A percentile compares a stretch with the other conserved stretches of the same genome.
Evolutionary conservation across 2,329 filamentous ascomycete species (phyloP).

Genomic region (Phaeosphaeria sp.): DNA sequence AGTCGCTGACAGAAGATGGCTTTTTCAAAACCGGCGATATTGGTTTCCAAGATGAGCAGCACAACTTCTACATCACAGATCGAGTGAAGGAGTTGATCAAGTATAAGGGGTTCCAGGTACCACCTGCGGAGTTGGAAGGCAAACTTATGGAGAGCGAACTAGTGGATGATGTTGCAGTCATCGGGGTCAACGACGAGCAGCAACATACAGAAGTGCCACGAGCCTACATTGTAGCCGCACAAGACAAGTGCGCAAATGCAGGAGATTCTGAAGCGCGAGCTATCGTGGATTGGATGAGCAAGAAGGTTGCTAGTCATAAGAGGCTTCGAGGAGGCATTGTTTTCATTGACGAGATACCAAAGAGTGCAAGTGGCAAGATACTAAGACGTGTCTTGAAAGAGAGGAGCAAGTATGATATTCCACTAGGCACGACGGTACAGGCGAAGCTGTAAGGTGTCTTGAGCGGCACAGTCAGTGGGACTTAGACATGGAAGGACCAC

Average conservation of each 20-base stretch:
- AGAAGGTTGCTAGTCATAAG: conserved; percentile 38
- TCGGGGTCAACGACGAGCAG: conserved; percentile 32
- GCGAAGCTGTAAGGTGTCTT: conserved; percentile 18
- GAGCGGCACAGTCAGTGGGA: too few species aligned
- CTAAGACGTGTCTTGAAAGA: conserved; percentile 42
- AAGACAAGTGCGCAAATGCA: conserved; percentile 2
- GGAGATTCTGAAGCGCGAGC: conserved; percentile 21
- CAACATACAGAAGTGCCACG: conserved; percentile 38
- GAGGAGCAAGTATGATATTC: conserved; percentile 20
- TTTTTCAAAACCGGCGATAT: conserved; percentile 53
- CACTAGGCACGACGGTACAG: conserved; percentile 17
- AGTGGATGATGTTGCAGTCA: conserved; percentile 36
- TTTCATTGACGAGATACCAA: conserved; percentile 56
- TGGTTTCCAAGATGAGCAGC: conserved; percentile 30
- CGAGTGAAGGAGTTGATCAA: conserved; percentile 43
- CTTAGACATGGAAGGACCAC: too few species aligned
- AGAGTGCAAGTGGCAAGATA: conserved; percentile 57
- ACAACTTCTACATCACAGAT: conserved; percentile 41
- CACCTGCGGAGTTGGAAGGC: conserved; percentile 38
- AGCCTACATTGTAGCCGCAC: conserved; percentile 35
- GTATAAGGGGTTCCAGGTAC: conserved; percentile 40
- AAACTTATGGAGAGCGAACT: conserved; percentile 31
- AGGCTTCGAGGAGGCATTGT: conserved; percentile 43
- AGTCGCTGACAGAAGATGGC: conserved; percentile 75
- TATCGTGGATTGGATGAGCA: conserved; percentile 27